Evolutionary conservation across 2,329 filamentous ascomycete genomes (phyloP).

Genomic region (Teratosphaeria viscida): DNA sequence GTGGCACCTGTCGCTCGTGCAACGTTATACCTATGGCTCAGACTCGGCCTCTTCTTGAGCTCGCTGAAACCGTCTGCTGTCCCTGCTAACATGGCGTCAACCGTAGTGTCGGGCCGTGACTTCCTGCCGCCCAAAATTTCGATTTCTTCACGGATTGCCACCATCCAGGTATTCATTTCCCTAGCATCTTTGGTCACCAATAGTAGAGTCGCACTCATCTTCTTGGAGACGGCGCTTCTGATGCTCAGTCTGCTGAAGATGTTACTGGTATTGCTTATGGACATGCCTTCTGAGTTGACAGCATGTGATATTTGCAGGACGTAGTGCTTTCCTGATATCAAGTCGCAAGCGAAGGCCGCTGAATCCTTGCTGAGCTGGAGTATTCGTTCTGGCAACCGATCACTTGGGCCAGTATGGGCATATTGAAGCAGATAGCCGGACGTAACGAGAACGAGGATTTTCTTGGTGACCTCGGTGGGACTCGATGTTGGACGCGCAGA

Average conservation of each 20-base stretch:
- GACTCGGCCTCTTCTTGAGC: constrained; percentile 12
- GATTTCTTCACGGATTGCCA: constrained; percentile 57
- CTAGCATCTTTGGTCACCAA: constrained; percentile 63
- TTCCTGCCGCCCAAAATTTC: constrained; percentile 59
- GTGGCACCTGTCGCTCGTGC: constrained; percentile 20
- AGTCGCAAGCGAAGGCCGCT: constrained; percentile 68
- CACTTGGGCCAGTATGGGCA: constrained; percentile 56
- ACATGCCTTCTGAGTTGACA: constrained; percentile 48
- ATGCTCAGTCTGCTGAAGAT: constrained; percentile 56
- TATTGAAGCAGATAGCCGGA: constrained; percentile 69
- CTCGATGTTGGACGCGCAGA: constrained; percentile 2
- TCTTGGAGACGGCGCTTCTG: constrained; percentile 26
- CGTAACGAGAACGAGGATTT: constrained; percentile 61
- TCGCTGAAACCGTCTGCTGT: constrained; percentile 4
- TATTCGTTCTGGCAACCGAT: constrained; percentile 63
- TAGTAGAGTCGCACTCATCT: constrained; percentile 51
- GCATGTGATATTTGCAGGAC: constrained; percentile 64
- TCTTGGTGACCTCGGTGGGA: constrained; percentile 48
- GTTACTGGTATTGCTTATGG: constrained; percentile 44
- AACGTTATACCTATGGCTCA: constrained; percentile 29
- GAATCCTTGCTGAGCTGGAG: constrained; percentile 63
- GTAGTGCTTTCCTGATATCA: constrained; percentile 70
- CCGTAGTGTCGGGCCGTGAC: constrained; percentile 40
- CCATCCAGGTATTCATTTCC: constrained; percentile 69
- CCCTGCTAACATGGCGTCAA: constrained; percentile 3